phyloP scores from a whole-genome alignment of 352 stramenopile genomes.

The Phytophthora syringae region DNA sequence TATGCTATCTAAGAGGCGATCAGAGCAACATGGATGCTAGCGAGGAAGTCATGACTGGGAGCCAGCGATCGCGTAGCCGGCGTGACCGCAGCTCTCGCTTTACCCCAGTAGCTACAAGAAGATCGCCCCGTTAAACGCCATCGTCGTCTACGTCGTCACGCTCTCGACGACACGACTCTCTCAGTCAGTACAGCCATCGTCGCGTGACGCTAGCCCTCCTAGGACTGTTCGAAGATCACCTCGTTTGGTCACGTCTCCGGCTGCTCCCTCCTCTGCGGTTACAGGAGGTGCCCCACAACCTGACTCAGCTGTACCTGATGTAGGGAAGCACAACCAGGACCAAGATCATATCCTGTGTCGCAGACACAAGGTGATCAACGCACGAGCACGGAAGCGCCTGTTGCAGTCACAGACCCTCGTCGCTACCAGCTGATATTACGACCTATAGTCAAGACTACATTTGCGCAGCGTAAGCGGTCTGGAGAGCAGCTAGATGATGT shows the following conservation, averaged over 20 bases:
- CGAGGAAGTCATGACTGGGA: no score
- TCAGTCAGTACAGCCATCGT: background rate
- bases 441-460: constrained; percentile 1
- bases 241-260: background rate
- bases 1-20: no score
- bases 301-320: no score
- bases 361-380: no score
- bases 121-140: background rate
- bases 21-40: no score
- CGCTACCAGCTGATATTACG: background rate
- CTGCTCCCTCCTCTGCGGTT: background rate
- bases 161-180: no score
- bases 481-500: constrained; percentile 4
- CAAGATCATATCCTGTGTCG: no score
- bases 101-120: background rate
- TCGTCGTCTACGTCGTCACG: no score
- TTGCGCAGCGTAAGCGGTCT: background rate
- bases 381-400: background rate
- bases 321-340: no score
- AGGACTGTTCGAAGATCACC: background rate
- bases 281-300: no score
- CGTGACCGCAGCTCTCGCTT: background rate
- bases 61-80: no score
- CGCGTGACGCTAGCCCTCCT: background rate
- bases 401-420: background rate